Evolutionary conservation across 169 alveolate genomes (phyloP).

Genomic region (Eimeria necatrix): DNA sequence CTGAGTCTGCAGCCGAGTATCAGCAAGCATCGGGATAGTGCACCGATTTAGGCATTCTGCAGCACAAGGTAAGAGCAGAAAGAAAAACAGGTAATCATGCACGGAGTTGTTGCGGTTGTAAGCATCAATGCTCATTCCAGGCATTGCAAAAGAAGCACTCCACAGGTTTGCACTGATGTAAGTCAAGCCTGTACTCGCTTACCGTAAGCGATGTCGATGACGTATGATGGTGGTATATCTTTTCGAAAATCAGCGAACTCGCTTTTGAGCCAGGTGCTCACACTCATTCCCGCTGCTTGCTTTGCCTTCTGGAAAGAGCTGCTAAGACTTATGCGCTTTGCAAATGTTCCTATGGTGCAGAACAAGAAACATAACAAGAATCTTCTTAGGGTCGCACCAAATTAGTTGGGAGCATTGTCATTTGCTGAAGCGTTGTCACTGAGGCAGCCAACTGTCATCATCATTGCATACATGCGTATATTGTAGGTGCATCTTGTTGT

Average conservation of each 20-base stretch:
- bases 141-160: background rate
- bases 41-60: conserved; percentile 52
- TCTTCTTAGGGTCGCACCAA: too few species aligned
- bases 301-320: background rate
- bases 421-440: background rate
- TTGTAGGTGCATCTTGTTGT: background rate
- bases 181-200: background rate
- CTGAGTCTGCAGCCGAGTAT: conserved; percentile 43
- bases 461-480: background rate
- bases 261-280: conserved; percentile 1
- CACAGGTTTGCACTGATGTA: background rate
- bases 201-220: conserved; percentile 60
- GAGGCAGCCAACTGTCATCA: background rate
- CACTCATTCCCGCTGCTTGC: conserved; percentile 13
- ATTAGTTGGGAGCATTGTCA: too few species aligned
- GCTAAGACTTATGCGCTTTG: conserved; percentile 17
- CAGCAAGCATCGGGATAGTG: conserved; percentile 50
- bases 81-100: too few species aligned
- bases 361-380: background rate
- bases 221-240: conserved; percentile 34
- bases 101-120: too few species aligned
- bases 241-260: conserved; percentile 53
- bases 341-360: conserved; percentile 15
- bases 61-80: background rate
- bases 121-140: too few species aligned